These are phyloP conservation scores for Venturia oleaginea DNA, from an alignment of 2,329 filamentous ascomycete species.

Conservation along the genomic window DNA sequence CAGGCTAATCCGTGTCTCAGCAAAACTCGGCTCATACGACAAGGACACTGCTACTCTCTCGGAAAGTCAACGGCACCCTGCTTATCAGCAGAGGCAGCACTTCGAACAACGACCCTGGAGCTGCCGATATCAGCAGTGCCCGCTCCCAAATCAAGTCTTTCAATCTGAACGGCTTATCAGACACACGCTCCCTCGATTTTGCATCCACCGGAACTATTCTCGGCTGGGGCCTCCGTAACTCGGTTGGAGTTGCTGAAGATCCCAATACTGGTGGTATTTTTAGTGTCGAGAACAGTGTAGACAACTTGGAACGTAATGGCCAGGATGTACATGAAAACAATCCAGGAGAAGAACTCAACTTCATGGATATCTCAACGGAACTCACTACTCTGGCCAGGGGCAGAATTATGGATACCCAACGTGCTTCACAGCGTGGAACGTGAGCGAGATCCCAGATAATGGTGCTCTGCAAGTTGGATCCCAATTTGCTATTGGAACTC, in stretches of 20 bases:
- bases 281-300: slow-evolving; percentile 61
- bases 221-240: slow-evolving; percentile 65
- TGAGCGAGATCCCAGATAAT: slow-evolving; percentile 40
- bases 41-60: slow-evolving; percentile 56
- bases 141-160: slow-evolving; percentile 60
- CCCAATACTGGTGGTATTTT: slow-evolving; percentile 41
- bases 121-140: slow-evolving; percentile 45
- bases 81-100: slow-evolving; percentile 58
- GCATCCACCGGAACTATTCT: slow-evolving; percentile 41
- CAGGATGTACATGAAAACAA: slow-evolving; percentile 59
- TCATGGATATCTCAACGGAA: slow-evolving; percentile 54
- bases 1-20: background rate
- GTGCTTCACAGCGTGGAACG: slow-evolving; percentile 60
- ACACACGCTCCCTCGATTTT: slow-evolving; percentile 35
- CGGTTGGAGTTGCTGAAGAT: slow-evolving; percentile 61
- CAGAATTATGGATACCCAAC: slow-evolving; percentile 62
- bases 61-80: slow-evolving; percentile 45
- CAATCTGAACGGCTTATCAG: slow-evolving; percentile 35
- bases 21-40: slow-evolving; percentile 48
- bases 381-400: slow-evolving; percentile 32
- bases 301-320: slow-evolving; percentile 50
- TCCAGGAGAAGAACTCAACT: slow-evolving; percentile 67
- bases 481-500: slow-evolving; percentile 35
- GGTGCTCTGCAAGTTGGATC: slow-evolving; percentile 34
- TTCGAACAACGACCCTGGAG: slow-evolving; percentile 50